Percentiles rank a stretch among this genome's conserved stretches.
These are phyloP conservation scores for Trichoderma guizhouense DNA, from an alignment of 2,329 filamentous ascomycete genomes.

Conservation along the genomic window DNA sequence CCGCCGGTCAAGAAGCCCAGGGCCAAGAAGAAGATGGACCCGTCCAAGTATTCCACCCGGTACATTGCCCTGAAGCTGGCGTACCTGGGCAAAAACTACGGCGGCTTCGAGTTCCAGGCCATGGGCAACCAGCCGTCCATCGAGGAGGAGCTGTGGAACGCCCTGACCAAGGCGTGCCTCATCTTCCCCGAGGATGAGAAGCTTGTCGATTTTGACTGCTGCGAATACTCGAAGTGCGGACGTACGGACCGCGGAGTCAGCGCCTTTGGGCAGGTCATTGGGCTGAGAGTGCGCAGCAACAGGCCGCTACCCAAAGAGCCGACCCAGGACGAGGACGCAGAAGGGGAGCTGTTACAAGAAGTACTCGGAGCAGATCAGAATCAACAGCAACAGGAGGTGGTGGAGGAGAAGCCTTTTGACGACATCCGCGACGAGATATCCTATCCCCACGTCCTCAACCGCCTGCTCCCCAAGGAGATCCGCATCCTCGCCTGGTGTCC, in stretches of 20 bases:
- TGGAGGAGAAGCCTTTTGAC: constrained; percentile 47
- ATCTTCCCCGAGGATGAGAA: constrained; percentile 68
- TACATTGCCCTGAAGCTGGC: constrained; percentile 90
- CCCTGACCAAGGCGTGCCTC: constrained; percentile 74
- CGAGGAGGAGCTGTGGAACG: constrained; percentile 92
- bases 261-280: constrained; percentile 94
- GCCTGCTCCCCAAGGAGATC: constrained; percentile 84
- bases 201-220: constrained; percentile 73
- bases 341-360: not conserved
- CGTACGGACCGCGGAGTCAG: constrained; percentile 91
- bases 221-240: constrained; percentile 92
- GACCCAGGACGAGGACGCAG: constrained; percentile 13
- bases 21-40: constrained; percentile 62
- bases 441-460: constrained; percentile 81
- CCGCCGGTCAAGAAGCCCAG: constrained; percentile 37
- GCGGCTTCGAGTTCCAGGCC: constrained; percentile 85
- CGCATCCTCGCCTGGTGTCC: constrained; percentile 92
- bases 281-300: constrained; percentile 76
- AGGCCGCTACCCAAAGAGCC: constrained; percentile 51
- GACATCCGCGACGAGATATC: constrained; percentile 75
- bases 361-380: constrained; percentile 4
- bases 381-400: not conserved
- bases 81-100: constrained; percentile 87
- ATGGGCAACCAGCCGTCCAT: constrained; percentile 74
- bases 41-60: constrained; percentile 75